Evolutionary conservation across 805 yeast species (phyloP).

Genomic region (Saccharomyces mikatae): DNA sequence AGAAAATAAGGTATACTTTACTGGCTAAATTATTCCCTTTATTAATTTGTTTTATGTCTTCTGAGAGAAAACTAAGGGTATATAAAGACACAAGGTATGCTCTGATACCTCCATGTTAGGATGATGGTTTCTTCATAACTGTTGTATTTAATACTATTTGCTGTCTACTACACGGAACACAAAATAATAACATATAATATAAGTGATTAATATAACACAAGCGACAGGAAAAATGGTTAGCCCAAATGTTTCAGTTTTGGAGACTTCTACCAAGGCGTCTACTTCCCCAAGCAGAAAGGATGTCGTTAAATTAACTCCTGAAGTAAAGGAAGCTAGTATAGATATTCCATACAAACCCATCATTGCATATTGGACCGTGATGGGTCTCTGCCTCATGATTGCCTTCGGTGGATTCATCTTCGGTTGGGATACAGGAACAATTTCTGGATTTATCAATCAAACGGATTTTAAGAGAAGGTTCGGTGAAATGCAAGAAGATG

Average conservation of each 20-base stretch:
- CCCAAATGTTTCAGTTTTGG: neutral
- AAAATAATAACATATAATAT: neutral
- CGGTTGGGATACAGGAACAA: conserved; percentile 73
- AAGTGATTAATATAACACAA: neutral
- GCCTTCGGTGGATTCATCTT: conserved; percentile 38
- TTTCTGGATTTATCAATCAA: conserved; percentile 52
- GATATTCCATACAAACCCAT: conserved; percentile 25
- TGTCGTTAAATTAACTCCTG: neutral
- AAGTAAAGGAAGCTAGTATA: neutral
- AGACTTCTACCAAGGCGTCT: neutral
- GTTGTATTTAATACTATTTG: neutral
- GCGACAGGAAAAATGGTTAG: neutral
- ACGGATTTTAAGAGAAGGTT: conserved; percentile 51
- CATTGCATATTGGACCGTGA: conserved; percentile 23
- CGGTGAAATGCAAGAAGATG: conserved; percentile 33
- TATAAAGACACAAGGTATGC: neutral
- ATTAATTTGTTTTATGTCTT: neutral
- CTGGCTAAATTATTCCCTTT: neutral
- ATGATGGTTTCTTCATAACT: neutral
- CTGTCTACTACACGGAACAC: neutral
- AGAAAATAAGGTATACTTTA: neutral
- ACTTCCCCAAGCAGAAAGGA: neutral
- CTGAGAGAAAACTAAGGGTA: neutral
- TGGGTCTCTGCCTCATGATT: conserved; percentile 26
- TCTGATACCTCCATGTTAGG: neutral